Base-by-base conservation (phyloP, 768 basidiomycete species). In the Suillus luteus region DNA sequence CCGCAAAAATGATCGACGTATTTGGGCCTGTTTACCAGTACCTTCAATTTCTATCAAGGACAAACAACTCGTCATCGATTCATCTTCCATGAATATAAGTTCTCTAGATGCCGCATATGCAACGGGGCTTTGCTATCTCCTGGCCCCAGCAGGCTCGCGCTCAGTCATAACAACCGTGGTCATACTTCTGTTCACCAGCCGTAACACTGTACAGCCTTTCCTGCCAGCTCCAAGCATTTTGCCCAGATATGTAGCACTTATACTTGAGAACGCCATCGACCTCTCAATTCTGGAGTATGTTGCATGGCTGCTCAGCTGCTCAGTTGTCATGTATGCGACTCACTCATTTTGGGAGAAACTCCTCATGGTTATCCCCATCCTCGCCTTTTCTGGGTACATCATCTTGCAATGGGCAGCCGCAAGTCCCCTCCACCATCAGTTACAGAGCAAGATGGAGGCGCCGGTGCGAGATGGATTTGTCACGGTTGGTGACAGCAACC, bases 51-150 rank as follows among this genome's bases (percentile, higher is more conserved):
- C 37, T 57, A 57, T 22, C 37, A 57, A 40, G 37, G 22, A 38
- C 55, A 57, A 57, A 57, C 55, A 57, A 57, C 12, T 27, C 49
- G 49, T 49, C 48, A 35, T n/a, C n/a, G n/a, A n/a, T n/a, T n/a
- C 31, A n/a, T 46, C 24, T 33, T 6, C 51, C 54, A 55, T 33
- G 33, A 5, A 55, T 52, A 10, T 31, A 3, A 31, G 31, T 52
- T 33, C 33, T 12, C 11, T 35, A n/a, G 33, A 55, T 55, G 54
- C 33, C 11, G 33, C 33, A 11, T 55, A 14, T 55, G 19, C 19
- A 2, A 55, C 33, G 12, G 54, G 54, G 33, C 33, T 55, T 55
- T 55, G n/a, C 33, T 55, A 55, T 55, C n/a, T 55, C 14, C 19
- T 55, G 3, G 19, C n/a, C 31, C 33, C 54, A 33, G 54, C 3